A percentile compares a stretch with the other conserved stretches of the same genome.
Conservation (phyloP, 257 asterid genomes). For the Solanum rostratum region DNA sequence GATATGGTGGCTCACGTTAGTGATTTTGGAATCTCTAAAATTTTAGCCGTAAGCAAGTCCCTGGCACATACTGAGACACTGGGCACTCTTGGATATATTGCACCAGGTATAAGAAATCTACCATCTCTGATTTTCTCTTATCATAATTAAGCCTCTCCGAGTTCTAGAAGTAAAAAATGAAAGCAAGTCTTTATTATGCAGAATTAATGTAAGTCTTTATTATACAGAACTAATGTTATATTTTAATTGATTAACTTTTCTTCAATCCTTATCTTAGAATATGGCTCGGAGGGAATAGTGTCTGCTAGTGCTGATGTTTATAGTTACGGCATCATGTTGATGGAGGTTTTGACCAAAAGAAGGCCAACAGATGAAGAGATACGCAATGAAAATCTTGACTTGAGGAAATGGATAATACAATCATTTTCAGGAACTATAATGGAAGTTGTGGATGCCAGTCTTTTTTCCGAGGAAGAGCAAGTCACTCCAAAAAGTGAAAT, state of each 20-base stretch:
- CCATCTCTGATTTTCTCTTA: no score
- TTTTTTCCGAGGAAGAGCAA: not conserved
- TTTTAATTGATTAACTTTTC: not conserved
- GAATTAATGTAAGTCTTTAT: fast-evolving
- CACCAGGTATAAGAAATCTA: no score
- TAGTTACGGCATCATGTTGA: constrained; percentile 13
- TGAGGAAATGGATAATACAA: constrained; percentile 12
- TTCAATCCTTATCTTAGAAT: not conserved
- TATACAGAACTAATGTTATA: not conserved
- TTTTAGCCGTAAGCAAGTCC: no score
- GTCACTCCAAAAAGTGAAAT: not conserved
- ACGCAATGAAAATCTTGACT: constrained; percentile 7
- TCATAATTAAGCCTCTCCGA: not conserved
- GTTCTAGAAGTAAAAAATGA: no score
- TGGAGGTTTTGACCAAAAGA: constrained; percentile 14
- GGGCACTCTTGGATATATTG: no score
- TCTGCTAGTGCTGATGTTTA: not conserved
- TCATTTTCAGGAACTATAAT: not conserved
- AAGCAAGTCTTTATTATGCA: no score
- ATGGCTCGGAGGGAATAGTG: constrained; percentile 19
- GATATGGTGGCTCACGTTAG: constrained; percentile 5
- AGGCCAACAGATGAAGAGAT: constrained; percentile 11
- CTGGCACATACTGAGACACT: no score
- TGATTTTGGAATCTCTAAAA: constrained; percentile 29
- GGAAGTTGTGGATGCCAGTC: not conserved